phyloP scores from a whole-genome alignment of 2,329 filamentous ascomycete genomes.

The Trichothecium sympodiale region DNA sequence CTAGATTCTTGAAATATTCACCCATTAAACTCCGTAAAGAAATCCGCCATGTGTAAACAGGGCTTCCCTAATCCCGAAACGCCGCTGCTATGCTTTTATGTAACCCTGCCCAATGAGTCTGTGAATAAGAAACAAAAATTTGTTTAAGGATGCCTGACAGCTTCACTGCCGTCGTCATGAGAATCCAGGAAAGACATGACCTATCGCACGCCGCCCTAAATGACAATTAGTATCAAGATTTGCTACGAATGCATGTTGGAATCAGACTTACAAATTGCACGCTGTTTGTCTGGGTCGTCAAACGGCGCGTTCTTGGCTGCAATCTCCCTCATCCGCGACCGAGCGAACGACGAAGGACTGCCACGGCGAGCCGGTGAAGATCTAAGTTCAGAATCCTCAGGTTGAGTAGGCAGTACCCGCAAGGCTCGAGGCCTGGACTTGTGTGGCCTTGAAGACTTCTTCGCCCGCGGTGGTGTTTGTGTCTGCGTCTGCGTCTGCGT shows the following conservation, averaged over 20 bases:
- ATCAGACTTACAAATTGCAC: constrained; percentile 25
- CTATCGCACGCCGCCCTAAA: constrained; percentile 29
- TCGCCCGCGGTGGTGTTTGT: constrained; percentile 4
- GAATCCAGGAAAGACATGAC: constrained; percentile 32
- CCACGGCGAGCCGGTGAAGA: constrained; percentile 19
- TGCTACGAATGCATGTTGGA: background rate
- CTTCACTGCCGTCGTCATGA: constrained; percentile 9
- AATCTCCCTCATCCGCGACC: constrained; percentile 31
- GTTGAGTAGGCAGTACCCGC: constrained; percentile 24
- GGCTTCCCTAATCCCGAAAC: constrained; percentile 9
- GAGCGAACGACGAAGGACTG: constrained; percentile 31
- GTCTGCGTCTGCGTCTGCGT: background rate
- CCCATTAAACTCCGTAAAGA: too few relatives aligned
- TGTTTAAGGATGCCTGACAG: constrained; percentile 4
- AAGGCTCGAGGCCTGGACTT: constrained; percentile 17
- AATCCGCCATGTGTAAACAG: too few relatives aligned
- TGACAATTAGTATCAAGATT: background rate
- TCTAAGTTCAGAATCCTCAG: constrained; percentile 20
- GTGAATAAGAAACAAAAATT: constrained; percentile 4
- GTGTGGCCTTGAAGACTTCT: constrained; percentile 12
- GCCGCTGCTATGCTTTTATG: constrained; percentile 16
- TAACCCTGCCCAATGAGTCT: constrained; percentile 5
- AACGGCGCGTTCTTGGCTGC: constrained; percentile 30
- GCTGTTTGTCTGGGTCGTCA: constrained; percentile 28
- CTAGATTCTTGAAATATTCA: too few relatives aligned